phyloP scores from a whole-genome alignment of 257 asterid species.

The Cordia subcordata region DNA sequence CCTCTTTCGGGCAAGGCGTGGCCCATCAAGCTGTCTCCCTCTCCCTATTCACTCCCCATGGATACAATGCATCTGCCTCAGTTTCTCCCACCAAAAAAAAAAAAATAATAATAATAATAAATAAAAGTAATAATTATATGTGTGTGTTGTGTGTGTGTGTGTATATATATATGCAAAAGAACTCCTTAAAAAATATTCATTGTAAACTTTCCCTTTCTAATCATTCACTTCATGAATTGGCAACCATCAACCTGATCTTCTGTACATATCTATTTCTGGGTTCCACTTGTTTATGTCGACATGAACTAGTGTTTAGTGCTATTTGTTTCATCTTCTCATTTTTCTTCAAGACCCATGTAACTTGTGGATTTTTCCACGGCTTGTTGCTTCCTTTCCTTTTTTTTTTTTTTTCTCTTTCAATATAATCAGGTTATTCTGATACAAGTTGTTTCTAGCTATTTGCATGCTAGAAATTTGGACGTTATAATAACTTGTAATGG shows the following conservation, averaged over 20 bases:
- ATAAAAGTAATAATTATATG: neutral
- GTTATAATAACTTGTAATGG: too few species aligned
- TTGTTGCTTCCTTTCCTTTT: constrained; percentile 8
- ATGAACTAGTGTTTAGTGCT: constrained; percentile 20
- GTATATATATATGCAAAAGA: neutral
- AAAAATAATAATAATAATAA: neutral
- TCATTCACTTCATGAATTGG: constrained; percentile 38
- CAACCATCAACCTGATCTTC: constrained; percentile 37
- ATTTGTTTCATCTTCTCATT: constrained; percentile 2
- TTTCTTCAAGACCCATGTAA: neutral
- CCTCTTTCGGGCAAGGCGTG: constrained; percentile 17
- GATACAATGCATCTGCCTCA: constrained; percentile 33
- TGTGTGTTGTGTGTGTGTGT: too few species aligned
- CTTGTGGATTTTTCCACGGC: constrained; percentile 3
- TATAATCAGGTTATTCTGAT: constrained; percentile 13
- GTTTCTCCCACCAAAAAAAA: neutral
- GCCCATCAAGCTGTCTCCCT: constrained; percentile 39
- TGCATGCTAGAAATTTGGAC: constrained; percentile 17
- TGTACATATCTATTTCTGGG: constrained; percentile 21
- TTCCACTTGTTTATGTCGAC: constrained; percentile 12
- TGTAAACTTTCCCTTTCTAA: constrained; percentile 22
- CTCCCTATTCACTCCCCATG: too few species aligned
- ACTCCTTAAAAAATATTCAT: constrained; percentile 8
- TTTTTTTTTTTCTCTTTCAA: too few species aligned
- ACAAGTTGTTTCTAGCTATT: constrained; percentile 2